Evolutionary conservation across 208 protist species (phyloP), one percentile per base, ranked within the genome.

Genomic region (Strigomonas oncopelti): DNA sequence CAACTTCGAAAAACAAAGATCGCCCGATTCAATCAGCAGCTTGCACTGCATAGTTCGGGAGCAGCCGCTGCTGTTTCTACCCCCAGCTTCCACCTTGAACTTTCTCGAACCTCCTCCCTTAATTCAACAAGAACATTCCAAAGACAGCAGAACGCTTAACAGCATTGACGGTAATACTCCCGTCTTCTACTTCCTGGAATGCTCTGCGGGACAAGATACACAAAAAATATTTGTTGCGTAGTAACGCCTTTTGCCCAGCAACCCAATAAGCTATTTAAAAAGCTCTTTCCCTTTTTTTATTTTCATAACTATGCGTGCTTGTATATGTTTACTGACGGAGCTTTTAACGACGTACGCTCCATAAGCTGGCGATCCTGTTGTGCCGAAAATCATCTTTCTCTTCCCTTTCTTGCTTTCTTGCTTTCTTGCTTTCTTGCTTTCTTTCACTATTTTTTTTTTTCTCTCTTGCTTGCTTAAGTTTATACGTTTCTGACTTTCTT

Each of bases 401-500:
- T 14, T 52, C 20, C 5, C 20, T 52, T 22, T 52, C 18, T 52
- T 52, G 4, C 46, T n/a, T 16, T 5, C 4, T 25, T 16, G 16
- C 16, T 16, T 22, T 52, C n/a, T 52, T 52, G 5, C 46, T 22
- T 5, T 52, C 4, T 52, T 5, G 46, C 16, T 52, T 58, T 31
- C 24, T 24, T 27, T 58, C 16, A 8, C 38, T 48, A 52, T 52
- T 63, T 36, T 52, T 52, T 0, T 48, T 58, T 58, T 61, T 25
- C n/a, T 25, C 18, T 14, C n/a, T 42, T 5, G 9, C 5, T 32
- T 48, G n/a, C 20, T 18, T 32, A 5, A 20, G 20, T 55, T 60
- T 31, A 24, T 70, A 14, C 32, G 20, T 58, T 67, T 67, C 18
- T 45, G 59, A 29, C 61, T 55, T 60, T n/a, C 5, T 55, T 68